A percentile compares a stretch with the other conserved stretches of the same genome.
Evolutionary conservation across 345 rosid genomes (phyloP).

Genomic region (Salix viminalis): DNA sequence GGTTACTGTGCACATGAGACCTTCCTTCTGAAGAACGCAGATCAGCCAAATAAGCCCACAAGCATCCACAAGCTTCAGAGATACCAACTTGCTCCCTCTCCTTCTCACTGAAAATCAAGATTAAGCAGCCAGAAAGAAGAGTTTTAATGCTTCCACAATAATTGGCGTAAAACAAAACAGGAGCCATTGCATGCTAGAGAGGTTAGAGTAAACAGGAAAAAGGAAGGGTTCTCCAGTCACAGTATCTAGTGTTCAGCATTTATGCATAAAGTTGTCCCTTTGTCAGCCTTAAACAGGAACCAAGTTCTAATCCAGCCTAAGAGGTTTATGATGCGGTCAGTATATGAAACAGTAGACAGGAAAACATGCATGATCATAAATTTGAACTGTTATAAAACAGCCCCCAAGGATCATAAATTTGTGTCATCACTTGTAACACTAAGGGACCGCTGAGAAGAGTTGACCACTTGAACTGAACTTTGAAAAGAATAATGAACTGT

Average conservation of each 20-base stretch:
- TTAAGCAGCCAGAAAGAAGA: slow-evolving; percentile 2
- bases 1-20: slow-evolving; percentile 73
- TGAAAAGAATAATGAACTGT: background rate
- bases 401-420: background rate
- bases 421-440: background rate
- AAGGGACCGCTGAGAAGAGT: background rate
- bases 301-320: background rate
- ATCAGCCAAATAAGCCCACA: slow-evolving; percentile 86
- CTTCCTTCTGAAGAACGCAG: slow-evolving; percentile 54
- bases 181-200: background rate
- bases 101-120: slow-evolving; percentile 63
- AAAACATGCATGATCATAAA: background rate
- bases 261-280: background rate
- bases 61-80: slow-evolving; percentile 69
- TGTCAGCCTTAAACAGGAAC: background rate
- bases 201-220: background rate
- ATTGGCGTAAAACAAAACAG: background rate
- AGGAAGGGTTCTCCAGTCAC: background rate
- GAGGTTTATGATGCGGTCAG: background rate
- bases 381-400: no score
- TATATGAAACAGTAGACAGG: background rate
- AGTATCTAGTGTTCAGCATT: background rate
- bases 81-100: slow-evolving; percentile 71
- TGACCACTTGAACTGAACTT: background rate
- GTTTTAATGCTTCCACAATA: slow-evolving; percentile 1